These are phyloP conservation scores for Dalbergia cultrata DNA, from an alignment of 306 rosid genomes.

Conservation along the genomic window DNA sequence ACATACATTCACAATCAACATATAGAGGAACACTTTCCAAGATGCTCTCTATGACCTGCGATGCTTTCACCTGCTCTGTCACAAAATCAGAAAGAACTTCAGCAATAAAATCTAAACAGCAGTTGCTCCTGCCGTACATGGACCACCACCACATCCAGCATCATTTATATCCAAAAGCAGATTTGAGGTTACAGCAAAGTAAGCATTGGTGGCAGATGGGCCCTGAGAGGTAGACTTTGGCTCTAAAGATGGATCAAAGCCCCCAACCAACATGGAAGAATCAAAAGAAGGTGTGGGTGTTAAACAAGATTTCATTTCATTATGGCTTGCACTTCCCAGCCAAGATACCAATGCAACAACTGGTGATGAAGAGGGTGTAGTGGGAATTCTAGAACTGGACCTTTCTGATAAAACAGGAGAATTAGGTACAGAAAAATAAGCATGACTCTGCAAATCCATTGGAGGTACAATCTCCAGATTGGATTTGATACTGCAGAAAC, in stretches of 20 bases:
- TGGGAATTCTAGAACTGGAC: conserved; percentile 70
- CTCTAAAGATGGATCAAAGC: conserved; percentile 76
- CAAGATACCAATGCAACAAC: conserved; percentile 83
- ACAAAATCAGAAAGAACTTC: conserved; percentile 96
- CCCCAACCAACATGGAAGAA: conserved; percentile 63
- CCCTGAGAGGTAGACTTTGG: conserved; percentile 69
- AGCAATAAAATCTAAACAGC: conserved; percentile 95
- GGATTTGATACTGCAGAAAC: conserved; percentile 61
- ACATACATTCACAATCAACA: conserved; percentile 81
- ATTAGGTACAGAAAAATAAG: conserved; percentile 65
- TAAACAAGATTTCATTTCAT: conserved; percentile 66
- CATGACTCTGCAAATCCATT: conserved; percentile 78
- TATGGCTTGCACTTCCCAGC: conserved; percentile 72
- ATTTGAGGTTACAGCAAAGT: conserved; percentile 75
- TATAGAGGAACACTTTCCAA: conserved; percentile 88
- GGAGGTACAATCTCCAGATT: conserved; percentile 58
- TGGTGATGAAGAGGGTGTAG: conserved; percentile 66
- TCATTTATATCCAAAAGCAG: conserved; percentile 89
- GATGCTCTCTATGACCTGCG: conserved; percentile 78
- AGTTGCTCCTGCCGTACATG: conserved; percentile 96
- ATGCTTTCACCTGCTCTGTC: conserved; percentile 90
- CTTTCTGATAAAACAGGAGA: conserved; percentile 90
- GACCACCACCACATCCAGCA: conserved; percentile 98
- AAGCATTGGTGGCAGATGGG: conserved; percentile 65
- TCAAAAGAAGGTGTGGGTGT: conserved; percentile 75